phyloP scores from a whole-genome alignment of 2,329 filamentous ascomycete genomes.

The Aspergillus awamori region DNA sequence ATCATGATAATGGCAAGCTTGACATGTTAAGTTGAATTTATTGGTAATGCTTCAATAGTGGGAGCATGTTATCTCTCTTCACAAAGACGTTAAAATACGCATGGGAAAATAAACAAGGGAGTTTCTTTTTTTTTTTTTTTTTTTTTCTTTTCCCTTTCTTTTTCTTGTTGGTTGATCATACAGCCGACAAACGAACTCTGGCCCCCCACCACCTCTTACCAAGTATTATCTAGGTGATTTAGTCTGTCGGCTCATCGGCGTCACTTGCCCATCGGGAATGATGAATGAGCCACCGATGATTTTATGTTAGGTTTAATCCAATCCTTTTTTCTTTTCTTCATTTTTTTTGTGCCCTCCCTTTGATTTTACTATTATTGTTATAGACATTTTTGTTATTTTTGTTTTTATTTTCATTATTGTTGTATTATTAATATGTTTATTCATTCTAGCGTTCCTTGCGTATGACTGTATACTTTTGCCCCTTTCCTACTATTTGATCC shows the following conservation, averaged over 20 bases:
- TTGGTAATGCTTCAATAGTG: background rate
- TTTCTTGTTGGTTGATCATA: slow-evolving; percentile 9
- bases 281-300: slow-evolving; percentile 6
- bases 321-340: background rate
- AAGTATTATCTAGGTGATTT: slow-evolving; percentile 10
- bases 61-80: background rate
- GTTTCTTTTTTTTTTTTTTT: background rate
- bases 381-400: no score
- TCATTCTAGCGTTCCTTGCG: no score
- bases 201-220: background rate
- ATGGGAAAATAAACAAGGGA: background rate
- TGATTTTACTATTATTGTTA: background rate
- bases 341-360: background rate
- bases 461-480: background rate
- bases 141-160: background rate
- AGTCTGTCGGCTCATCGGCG: slow-evolving; percentile 23
- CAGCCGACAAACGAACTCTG: slow-evolving; percentile 14
- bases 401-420: background rate
- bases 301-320: background rate
- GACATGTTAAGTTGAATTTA: background rate
- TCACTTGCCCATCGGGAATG: slow-evolving; percentile 19
- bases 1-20: background rate
- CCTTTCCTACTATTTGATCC: background rate
- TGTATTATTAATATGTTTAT: background rate
- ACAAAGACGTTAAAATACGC: background rate